phyloP scores from a whole-genome alignment of 1,284 basidiomycete species.

The Takashimella tepidaria region DNA sequence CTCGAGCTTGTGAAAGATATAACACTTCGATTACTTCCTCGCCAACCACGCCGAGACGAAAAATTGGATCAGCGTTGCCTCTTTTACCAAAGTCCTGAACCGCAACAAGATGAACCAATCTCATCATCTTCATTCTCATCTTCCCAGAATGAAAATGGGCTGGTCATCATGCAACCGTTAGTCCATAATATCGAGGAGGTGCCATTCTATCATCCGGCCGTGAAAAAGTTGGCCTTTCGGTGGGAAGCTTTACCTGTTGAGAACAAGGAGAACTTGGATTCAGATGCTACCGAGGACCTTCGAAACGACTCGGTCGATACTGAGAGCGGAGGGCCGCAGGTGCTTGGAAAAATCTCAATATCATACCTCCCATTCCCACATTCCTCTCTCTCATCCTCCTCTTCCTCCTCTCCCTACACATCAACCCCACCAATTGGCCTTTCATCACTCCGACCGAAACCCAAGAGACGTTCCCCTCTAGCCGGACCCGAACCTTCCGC shows the following conservation, averaged over 20 bases:
- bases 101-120: neutral
- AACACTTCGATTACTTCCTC: conserved; percentile 37
- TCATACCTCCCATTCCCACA: conserved; percentile 29
- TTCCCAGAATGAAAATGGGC: conserved; percentile 13
- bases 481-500: conserved; percentile 17
- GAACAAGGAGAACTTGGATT: neutral
- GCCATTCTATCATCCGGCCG: conserved; percentile 45
- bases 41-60: conserved; percentile 38
- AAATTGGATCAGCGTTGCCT: conserved; percentile 31
- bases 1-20: conserved; percentile 28
- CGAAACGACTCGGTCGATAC: neutral
- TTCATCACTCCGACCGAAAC: neutral
- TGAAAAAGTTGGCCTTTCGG: conserved; percentile 35
- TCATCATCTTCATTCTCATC: neutral
- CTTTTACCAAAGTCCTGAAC: conserved; percentile 21
- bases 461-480: conserved; percentile 30
- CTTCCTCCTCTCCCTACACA: conserved; percentile 5
- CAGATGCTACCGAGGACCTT: neutral
- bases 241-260: conserved; percentile 18
- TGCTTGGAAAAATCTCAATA: conserved; percentile 19
- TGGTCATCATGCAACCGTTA: conserved; percentile 35
- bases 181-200: conserved; percentile 27
- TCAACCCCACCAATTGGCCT: conserved; percentile 8
- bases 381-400: conserved; percentile 6
- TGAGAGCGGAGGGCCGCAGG: neutral